These are phyloP conservation scores for Backusella tarrabulga DNA, from an alignment of 192 early-diverging fungal genomes.

Conservation along the genomic window DNA sequence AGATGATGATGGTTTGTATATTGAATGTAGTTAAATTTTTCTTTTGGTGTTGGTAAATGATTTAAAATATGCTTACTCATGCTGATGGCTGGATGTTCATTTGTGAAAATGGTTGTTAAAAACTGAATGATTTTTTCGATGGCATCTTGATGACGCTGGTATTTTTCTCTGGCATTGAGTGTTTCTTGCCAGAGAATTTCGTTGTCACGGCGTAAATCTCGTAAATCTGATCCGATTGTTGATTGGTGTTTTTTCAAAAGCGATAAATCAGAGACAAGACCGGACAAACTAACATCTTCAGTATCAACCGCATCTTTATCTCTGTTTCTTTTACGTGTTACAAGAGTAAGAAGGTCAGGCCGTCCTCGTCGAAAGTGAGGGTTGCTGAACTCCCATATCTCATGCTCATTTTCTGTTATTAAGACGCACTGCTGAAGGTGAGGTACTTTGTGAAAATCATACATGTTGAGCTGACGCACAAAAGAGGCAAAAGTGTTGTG, in stretches of 20 bases:
- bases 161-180: conserved; percentile 65
- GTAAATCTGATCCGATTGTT: conserved; percentile 84
- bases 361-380: conserved; percentile 85
- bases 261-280: conserved; percentile 73
- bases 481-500: conserved; percentile 93
- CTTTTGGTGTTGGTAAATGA: neutral
- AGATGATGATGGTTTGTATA: neutral
- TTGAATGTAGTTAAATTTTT: neutral
- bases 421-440: conserved; percentile 92
- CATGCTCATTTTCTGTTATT: conserved; percentile 68
- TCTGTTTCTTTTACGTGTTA: conserved; percentile 69
- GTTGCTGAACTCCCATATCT: conserved; percentile 93
- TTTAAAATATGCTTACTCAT: conserved; percentile 16
- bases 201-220: conserved; percentile 85
- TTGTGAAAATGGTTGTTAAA: conserved; percentile 81
- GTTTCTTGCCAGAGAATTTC: conserved; percentile 88
- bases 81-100: conserved; percentile 36
- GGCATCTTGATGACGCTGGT: conserved; percentile 84
- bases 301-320: conserved; percentile 40
- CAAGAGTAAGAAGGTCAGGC: conserved; percentile 85
- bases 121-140: conserved; percentile 95
- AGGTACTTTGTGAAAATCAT: conserved; percentile 97
- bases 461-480: conserved; percentile 93
- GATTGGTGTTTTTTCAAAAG: conserved; percentile 89
- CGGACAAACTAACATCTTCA: conserved; percentile 46